Evolutionary conservation across 2,329 filamentous ascomycete species (phyloP).

Genomic region (Hymenoscyphus fructigenus): DNA sequence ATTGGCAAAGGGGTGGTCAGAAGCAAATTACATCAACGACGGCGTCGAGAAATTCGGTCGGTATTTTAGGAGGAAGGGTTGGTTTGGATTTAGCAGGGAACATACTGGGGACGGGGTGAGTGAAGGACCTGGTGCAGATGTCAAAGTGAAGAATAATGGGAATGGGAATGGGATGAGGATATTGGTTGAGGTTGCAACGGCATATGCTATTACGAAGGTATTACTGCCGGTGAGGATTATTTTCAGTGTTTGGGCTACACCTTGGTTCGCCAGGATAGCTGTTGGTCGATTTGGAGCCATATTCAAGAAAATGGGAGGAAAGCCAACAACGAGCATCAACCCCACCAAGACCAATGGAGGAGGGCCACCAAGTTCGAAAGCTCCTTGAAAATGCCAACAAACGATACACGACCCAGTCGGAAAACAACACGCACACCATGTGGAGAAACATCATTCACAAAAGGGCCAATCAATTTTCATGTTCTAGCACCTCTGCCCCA

Average conservation of each 20-base stretch:
- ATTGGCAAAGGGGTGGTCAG: slow-evolving; percentile 36
- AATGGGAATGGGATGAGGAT: slow-evolving; percentile 43
- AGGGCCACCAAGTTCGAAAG: slow-evolving; percentile 4
- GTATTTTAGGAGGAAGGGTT: slow-evolving; percentile 77
- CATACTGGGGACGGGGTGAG: slow-evolving; percentile 25
- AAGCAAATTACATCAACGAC: slow-evolving; percentile 40
- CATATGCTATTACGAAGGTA: slow-evolving; percentile 87
- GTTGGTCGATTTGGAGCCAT: slow-evolving; percentile 45
- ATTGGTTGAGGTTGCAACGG: slow-evolving; percentile 70
- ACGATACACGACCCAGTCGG: not conserved
- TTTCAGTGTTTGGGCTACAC: slow-evolving; percentile 82
- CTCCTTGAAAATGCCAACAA: not conserved
- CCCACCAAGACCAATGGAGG: slow-evolving; percentile 9
- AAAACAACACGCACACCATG: slow-evolving; percentile 1
- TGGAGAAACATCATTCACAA: not conserved
- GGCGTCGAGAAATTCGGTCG: slow-evolving; percentile 70
- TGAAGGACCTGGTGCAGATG: slow-evolving; percentile 35
- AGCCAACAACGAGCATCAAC: not conserved
- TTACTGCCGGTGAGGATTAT: slow-evolving; percentile 75
- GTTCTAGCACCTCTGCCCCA: slow-evolving; percentile 1
- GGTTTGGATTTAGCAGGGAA: slow-evolving; percentile 62
- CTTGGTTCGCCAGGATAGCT: slow-evolving; percentile 79
- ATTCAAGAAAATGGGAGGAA: slow-evolving; percentile 13
- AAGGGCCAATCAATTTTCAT: slow-evolving; percentile 10
- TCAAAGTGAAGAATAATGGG: slow-evolving; percentile 29